Evolutionary conservation across 495 filamentous ascomycete species (phyloP).

Genomic region (Tuber indicum): DNA sequence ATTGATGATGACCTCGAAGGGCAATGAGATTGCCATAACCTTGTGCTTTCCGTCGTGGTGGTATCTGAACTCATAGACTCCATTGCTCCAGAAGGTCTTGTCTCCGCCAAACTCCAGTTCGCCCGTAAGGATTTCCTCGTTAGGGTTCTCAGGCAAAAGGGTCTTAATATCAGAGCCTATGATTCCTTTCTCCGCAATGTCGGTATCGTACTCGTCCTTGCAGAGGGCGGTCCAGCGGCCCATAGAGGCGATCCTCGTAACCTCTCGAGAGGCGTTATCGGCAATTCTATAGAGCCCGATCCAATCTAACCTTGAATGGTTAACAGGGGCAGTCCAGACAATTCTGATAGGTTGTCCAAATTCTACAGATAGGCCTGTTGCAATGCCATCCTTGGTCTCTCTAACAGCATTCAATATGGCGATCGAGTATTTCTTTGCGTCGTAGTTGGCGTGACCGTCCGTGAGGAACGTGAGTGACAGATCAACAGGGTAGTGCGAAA

Average conservation of each 20-base stretch:
- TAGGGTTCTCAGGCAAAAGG: conserved; percentile 45
- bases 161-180: conserved; percentile 56
- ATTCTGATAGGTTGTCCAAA: conserved; percentile 90
- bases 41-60: conserved; percentile 91
- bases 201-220: conserved; percentile 67
- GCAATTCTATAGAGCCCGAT: conserved; percentile 89
- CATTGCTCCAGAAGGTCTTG: conserved; percentile 94
- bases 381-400: conserved; percentile 50
- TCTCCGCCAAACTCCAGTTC: conserved; percentile 86
- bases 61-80: conserved; percentile 92
- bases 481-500: conserved; percentile 83
- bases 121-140: conserved; percentile 56
- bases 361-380: conserved; percentile 70
- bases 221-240: conserved; percentile 85
- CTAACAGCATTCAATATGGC: conserved; percentile 48
- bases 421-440: conserved; percentile 74
- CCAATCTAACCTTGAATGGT: conserved; percentile 92
- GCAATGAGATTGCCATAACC: conserved; percentile 91
- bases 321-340: conserved; percentile 83
- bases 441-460: conserved; percentile 73
- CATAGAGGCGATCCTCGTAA: conserved; percentile 74
- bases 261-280: conserved; percentile 79
- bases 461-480: conserved; percentile 77
- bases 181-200: conserved; percentile 70
- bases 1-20: conserved; percentile 78